Base-by-base conservation (phyloP, 306 rosid species). In the Glycine soja region DNA sequence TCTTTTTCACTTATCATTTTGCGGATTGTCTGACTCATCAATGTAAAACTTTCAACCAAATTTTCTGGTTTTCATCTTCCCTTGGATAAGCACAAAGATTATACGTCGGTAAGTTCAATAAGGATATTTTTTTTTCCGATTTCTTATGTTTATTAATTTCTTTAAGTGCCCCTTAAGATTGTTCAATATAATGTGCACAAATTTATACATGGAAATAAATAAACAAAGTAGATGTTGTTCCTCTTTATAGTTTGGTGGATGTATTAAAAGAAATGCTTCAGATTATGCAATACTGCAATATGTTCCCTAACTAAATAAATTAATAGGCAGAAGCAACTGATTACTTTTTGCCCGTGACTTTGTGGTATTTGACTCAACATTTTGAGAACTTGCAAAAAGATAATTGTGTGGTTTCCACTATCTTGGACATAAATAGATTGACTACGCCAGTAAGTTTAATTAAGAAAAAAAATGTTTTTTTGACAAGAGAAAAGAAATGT, bases 1-100 rank as follows among this genome's bases (percentile, higher is more conserved):
- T 19, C 1, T 74, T 40, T 19, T 68, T 14, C 40, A 45, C 66
- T 84, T 67, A 68, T 19, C 67, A 74, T 48, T 64, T 38, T 67
- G 70, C 10, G 3, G 62, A 48, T 19, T 19, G 4, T 56, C 64
- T 64, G 71, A 34, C 48, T 70, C 80, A 56, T 9, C 72, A 18
- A 3, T 47, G 62, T 18, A 43, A 62, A 10, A 6, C 19, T 69
- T 76, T 30, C 34, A 63, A 36, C 7, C 67, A 34, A 19, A 19
- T 19, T 19, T 19, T 19, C 24, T 19, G 24, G 24, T 0, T 19
- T 19, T 19, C 24, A 19, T 1, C 24, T 19, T 19, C 24, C 24
- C 24, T 19, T 19, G 24, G 24, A 19, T 59, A 76, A 69, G 24
- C 42, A 69, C 58, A 71, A 16, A 10, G 61, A 46, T 15, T 46